phyloP scores from a whole-genome alignment of 2,329 filamentous ascomycete genomes.

The Cladosporium velox region DNA sequence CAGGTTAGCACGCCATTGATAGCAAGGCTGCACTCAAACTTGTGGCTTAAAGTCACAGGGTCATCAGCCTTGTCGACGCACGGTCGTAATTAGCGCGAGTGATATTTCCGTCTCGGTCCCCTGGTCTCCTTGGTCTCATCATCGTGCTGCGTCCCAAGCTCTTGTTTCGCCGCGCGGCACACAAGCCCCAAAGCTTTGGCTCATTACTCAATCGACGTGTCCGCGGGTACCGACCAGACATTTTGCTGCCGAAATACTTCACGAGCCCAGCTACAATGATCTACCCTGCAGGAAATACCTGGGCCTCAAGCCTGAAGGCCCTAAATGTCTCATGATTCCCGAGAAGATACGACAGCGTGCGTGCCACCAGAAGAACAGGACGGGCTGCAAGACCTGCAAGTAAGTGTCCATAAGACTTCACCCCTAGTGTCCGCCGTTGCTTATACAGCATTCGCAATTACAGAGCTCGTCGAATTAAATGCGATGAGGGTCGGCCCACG shows the following conservation, averaged over 20 bases:
- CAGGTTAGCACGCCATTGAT: neutral
- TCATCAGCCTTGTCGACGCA: constrained; percentile 1
- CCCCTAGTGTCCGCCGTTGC: neutral
- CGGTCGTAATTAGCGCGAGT: neutral
- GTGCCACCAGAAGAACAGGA: constrained; percentile 9
- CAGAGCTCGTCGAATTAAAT: constrained; percentile 22
- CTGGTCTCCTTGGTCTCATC: neutral
- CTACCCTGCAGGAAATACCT: neutral
- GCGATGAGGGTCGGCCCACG: constrained; percentile 21
- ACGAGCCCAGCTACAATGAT: neutral
- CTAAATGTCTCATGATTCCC: neutral
- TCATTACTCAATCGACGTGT: neutral
- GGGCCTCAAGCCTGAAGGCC: neutral
- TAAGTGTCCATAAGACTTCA: neutral
- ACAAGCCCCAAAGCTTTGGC: neutral
- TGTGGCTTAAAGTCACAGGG: neutral
- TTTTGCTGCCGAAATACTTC: neutral
- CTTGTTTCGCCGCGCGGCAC: constrained; percentile 13
- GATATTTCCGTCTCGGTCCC: neutral
- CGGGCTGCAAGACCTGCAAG: constrained; percentile 15
- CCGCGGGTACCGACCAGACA: neutral
- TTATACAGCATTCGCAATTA: neutral
- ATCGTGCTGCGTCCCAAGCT: neutral
- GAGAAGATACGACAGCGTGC: constrained; percentile 11
- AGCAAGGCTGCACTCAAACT: neutral